A percentile compares a stretch with the other conserved stretches of the same genome.
Conservation (phyloP, 257 asterid species). For the Handroanthus guayacan region DNA sequence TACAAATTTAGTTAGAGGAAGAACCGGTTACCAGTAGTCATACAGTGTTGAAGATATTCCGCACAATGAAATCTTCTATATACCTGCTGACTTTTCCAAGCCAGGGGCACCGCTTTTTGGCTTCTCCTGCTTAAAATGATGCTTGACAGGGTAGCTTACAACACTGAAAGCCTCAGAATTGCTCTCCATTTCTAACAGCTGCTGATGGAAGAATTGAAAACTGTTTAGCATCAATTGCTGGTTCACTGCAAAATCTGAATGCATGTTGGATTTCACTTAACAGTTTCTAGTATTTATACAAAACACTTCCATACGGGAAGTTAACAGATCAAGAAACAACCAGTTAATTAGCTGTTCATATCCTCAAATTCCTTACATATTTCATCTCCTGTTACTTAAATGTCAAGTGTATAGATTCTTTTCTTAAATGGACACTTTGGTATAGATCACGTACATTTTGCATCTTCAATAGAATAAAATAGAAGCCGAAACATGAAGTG, state of each 20-base stretch:
- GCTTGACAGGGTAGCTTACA: background rate
- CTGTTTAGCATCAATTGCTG: background rate
- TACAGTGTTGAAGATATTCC: background rate
- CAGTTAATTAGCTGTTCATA: too few relatives aligned
- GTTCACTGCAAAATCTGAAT: constrained; percentile 16
- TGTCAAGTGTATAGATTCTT: too few relatives aligned
- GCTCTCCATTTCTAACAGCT: constrained; percentile 34
- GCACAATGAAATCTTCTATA: background rate
- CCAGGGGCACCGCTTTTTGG: background rate
- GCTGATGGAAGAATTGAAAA: background rate
- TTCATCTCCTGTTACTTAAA: too few relatives aligned
- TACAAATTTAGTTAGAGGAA: background rate
- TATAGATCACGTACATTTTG: too few relatives aligned
- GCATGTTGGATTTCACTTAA: background rate
- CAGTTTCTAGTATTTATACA: background rate
- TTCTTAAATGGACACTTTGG: too few relatives aligned
- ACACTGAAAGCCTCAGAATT: constrained; percentile 12
- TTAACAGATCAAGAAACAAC: background rate
- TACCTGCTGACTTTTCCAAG: constrained; percentile 32
- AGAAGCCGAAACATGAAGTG: too few relatives aligned
- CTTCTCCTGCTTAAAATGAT: constrained; percentile 22
- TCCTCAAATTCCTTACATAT: too few relatives aligned
- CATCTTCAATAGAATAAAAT: too few relatives aligned
- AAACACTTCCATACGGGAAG: background rate
- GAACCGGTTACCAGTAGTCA: background rate